Evolutionary conservation across 75 land plant genomes (phyloP), one percentile per base, ranked within the genome.

Genomic region (Isoetes taiwanensis): DNA sequence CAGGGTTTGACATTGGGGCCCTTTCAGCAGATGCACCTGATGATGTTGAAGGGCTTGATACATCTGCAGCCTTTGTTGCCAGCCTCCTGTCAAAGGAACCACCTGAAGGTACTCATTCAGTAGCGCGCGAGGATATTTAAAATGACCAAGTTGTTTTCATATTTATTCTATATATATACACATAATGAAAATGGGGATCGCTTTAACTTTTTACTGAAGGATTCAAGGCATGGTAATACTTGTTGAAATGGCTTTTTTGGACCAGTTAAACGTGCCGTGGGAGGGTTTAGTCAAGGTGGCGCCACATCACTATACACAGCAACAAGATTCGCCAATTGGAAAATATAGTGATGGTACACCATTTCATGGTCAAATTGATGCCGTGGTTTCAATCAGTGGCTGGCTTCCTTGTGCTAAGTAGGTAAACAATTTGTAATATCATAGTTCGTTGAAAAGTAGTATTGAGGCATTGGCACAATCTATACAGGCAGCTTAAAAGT

Each of bases 251-350:
- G 63, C 12, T 54, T 32, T 35, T 55, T 21, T 46, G 0, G 41
- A 52, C 26, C 75, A 78, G 88, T 90, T 43, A 86, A 83, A 63
- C 78, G 86, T 40, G 97, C 84, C 21, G 67, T 90, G 57, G 97
- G 97, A 37, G 97, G 97, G 20, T 90, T 90, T 68, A 86, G 97
- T 29, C 84, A 82, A 82, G 97, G 97, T 59, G 91, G 83, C 56
- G 82, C 94, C 32, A 73, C 80, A 34, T 76, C 86, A 1, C 74
- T 90, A 34, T 86, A 90, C 59, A 78, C 87, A 32, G 80, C 85
- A 28, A 73, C 80, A 40, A 80, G 80, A 67, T 83, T 56, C 59
- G 80, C 69, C 34, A n/a, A 48, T 72, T 55, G 94, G 97, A 12
- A 80, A 63, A 53, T 83, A 75, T 64, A 75, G 82, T 34, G 78